Conservation (phyloP, 441 rosid genomes). For the Raphanus hybrid region DNA sequence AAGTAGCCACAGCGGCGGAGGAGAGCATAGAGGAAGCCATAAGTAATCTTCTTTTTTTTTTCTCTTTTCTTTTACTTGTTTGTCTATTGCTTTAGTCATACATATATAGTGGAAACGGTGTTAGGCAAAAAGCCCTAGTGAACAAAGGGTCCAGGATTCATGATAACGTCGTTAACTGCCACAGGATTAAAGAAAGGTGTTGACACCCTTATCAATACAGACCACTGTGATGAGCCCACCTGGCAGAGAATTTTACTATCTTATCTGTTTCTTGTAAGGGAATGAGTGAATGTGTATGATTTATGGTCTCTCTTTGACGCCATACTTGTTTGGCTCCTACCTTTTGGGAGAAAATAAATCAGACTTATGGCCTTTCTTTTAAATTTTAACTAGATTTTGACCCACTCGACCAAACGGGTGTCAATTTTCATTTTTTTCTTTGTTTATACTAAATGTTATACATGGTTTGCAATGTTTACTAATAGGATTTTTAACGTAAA, state of each 20-base stretch:
- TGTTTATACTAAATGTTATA: too few species aligned
- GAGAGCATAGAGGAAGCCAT: slow-evolving; percentile 63
- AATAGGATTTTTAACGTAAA: too few species aligned
- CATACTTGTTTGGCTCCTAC: slow-evolving; percentile 24
- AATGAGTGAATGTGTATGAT: slow-evolving; percentile 33
- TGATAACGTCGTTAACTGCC: slow-evolving; percentile 38
- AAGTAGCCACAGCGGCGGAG: slow-evolving; percentile 46
- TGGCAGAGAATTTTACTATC: slow-evolving; percentile 23
- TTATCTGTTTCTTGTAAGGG: slow-evolving; percentile 31
- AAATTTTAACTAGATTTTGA: not conserved
- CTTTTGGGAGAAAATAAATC: not conserved
- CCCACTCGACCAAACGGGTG: too few species aligned
- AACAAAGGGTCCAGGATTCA: slow-evolving; percentile 17
- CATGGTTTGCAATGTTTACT: too few species aligned
- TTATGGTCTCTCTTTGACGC: slow-evolving; percentile 19
- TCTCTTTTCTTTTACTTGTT: slow-evolving; percentile 5
- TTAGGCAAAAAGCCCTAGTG: slow-evolving; percentile 21
- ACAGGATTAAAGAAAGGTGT: slow-evolving; percentile 38
- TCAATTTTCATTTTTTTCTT: too few species aligned
- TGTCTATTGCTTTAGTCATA: slow-evolving; percentile 17
- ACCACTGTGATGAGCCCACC: slow-evolving; percentile 23
- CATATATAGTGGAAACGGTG: slow-evolving; percentile 12
- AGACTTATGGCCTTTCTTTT: not conserved
- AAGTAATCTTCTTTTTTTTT: not conserved
- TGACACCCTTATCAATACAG: slow-evolving; percentile 37